Evolutionary conservation across 139 green algal genomes (phyloP).

Genomic region (Choricystis sp.): DNA sequence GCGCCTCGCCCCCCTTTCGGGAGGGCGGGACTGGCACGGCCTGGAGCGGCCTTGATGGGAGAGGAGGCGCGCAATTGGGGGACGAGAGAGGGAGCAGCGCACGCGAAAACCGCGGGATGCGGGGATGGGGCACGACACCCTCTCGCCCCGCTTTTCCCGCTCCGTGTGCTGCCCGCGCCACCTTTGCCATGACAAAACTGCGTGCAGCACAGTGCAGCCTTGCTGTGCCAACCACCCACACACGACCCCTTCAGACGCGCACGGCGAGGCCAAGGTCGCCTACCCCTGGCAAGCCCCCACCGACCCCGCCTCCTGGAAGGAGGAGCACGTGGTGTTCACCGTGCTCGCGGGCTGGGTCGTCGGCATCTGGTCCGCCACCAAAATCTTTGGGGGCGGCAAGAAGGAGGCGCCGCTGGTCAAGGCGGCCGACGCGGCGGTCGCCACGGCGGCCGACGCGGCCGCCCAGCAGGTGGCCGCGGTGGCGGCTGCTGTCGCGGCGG

Average conservation of each 20-base stretch:
- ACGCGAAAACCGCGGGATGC: no score
- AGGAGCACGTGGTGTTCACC: constrained; percentile 30
- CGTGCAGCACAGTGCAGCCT: no score
- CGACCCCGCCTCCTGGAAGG: constrained; percentile 5
- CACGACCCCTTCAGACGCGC: constrained; percentile 20
- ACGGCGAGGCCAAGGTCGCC: constrained; percentile 32
- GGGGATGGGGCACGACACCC: no score
- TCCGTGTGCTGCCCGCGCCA: no score
- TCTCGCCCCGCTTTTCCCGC: no score
- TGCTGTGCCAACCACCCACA: background rate
- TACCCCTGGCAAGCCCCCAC: constrained; percentile 25
- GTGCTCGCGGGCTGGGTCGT: constrained; percentile 32
- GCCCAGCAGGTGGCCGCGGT: background rate
- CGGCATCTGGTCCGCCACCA: constrained; percentile 24
- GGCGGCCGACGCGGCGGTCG: background rate
- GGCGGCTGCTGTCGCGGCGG: background rate
- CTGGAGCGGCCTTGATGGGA: no score
- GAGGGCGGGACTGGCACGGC: no score
- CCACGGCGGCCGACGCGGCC: background rate
- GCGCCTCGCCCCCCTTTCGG: no score
- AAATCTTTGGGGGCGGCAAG: constrained; percentile 29
- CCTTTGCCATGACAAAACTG: no score
- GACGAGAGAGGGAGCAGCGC: no score
- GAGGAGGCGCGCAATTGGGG: no score
- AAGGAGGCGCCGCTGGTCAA: constrained; percentile 16